Percentiles rank a stretch among this genome's conserved stretches.
Conservation (phyloP, 2,329 filamentous ascomycete genomes). For the Diaporthe australafricana region DNA sequence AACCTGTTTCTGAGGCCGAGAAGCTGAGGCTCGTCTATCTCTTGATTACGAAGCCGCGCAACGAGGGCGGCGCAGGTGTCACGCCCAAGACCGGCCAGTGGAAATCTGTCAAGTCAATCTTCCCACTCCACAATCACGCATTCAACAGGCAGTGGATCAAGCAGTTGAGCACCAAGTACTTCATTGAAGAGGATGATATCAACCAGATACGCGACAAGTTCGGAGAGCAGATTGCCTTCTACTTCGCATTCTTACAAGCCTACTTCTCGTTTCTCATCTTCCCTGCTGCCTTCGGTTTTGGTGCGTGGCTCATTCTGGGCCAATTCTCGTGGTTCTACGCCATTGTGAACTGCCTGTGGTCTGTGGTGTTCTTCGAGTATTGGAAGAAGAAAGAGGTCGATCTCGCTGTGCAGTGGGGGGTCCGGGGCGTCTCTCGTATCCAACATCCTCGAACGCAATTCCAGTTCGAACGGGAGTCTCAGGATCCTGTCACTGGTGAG, state of each 20-base stretch:
- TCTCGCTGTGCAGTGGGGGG: slow-evolving; percentile 87
- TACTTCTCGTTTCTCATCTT: slow-evolving; percentile 91
- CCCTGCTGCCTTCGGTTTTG: slow-evolving; percentile 81
- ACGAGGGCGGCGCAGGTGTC: slow-evolving; percentile 84
- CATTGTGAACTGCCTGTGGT: slow-evolving; percentile 84
- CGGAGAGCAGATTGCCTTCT: slow-evolving; percentile 89
- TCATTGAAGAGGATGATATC: slow-evolving; percentile 74
- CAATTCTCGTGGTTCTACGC: slow-evolving; percentile 87
- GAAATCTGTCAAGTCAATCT: slow-evolving; percentile 79
- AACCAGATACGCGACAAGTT: slow-evolving; percentile 81
- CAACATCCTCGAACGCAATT: slow-evolving; percentile 84
- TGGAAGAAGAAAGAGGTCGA: slow-evolving; percentile 96
- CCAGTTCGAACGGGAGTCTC: slow-evolving; percentile 78
- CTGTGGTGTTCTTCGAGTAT: slow-evolving; percentile 90
- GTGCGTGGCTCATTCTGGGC: slow-evolving; percentile 84
- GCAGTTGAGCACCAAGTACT: slow-evolving; percentile 78
- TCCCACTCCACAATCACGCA: slow-evolving; percentile 80
- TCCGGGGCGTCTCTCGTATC: slow-evolving; percentile 84
- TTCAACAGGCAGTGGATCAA: slow-evolving; percentile 84
- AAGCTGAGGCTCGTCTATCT: slow-evolving; percentile 88
- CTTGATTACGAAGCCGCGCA: slow-evolving; percentile 78
- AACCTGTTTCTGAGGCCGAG: slow-evolving; percentile 89
- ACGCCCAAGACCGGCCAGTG: slow-evolving; percentile 76
- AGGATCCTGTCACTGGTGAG: slow-evolving; percentile 87
- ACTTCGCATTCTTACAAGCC: slow-evolving; percentile 92